A percentile compares a stretch with the other conserved stretches of the same genome.
Evolutionary conservation across 345 rosid species (phyloP).

Genomic region (Eucalyptus virginea): DNA sequence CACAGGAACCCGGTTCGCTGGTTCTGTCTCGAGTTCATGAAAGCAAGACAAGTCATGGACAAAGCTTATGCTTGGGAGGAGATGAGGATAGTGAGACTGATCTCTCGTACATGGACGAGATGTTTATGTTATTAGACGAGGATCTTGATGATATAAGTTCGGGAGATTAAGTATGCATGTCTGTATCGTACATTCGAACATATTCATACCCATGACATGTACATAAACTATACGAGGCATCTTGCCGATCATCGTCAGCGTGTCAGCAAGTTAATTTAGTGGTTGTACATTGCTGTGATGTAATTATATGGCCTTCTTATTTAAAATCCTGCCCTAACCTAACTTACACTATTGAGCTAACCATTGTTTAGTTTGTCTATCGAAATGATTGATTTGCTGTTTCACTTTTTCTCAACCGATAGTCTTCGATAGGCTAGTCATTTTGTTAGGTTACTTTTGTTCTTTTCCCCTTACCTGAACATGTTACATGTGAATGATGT

Average conservation of each 20-base stretch:
- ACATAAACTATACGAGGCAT: neutral
- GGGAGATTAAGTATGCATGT: neutral
- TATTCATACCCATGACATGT: neutral
- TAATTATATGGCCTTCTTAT: neutral
- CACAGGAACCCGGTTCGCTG: conserved; percentile 5
- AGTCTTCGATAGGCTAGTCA: neutral
- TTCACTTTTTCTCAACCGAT: neutral
- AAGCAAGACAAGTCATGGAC: neutral
- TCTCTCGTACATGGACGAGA: conserved; percentile 34
- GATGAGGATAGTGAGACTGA: conserved; percentile 19
- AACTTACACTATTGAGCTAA: neutral
- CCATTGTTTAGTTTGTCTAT: neutral
- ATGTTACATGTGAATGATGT: neutral
- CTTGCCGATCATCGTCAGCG: neutral
- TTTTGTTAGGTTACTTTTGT: neutral
- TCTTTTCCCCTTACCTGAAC: neutral
- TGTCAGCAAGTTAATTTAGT: neutral
- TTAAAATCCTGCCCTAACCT: neutral
- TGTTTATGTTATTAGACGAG: conserved; percentile 26
- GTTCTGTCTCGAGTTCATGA: conserved; percentile 27
- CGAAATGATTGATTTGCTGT: neutral
- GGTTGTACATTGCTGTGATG: neutral
- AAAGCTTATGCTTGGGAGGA: neutral
- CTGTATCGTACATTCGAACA: neutral
- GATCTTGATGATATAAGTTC: conserved; percentile 22